Conservation (phyloP, 441 rosid species). For the Syzygium syzygioides region DNA sequence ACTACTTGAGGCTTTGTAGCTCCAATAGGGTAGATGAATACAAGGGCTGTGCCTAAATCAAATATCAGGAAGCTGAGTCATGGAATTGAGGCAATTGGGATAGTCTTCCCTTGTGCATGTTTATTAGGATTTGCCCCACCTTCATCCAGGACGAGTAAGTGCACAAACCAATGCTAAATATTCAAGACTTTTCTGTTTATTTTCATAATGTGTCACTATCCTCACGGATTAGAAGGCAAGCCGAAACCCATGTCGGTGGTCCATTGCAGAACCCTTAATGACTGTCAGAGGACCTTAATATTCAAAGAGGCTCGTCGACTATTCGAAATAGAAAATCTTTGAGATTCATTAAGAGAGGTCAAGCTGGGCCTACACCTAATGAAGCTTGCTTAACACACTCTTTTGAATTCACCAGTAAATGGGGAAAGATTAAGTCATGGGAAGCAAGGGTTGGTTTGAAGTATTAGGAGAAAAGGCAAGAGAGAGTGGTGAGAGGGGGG, state of each 20-base stretch:
- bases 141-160: not conserved
- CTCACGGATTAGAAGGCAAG: not conserved
- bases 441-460: not conserved
- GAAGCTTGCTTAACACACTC: not conserved
- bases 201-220: not conserved
- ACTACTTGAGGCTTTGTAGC: not conserved
- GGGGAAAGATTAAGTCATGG: not conserved
- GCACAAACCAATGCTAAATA: not conserved
- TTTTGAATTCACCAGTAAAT: not conserved
- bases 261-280: not conserved
- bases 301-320: not conserved
- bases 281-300: not conserved
- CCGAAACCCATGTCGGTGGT: not conserved
- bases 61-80: not conserved
- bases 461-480: not conserved
- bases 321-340: not conserved
- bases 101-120: not conserved
- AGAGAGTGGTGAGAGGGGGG: not conserved
- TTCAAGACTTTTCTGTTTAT: not conserved
- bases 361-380: not conserved
- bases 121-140: not conserved
- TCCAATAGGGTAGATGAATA: not conserved
- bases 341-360: not conserved
- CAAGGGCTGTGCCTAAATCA: not conserved
- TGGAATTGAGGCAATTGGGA: not conserved